Base-by-base conservation (phyloP, 2,329 filamentous ascomycete genomes). In the Escovopsis sp. region DNA sequence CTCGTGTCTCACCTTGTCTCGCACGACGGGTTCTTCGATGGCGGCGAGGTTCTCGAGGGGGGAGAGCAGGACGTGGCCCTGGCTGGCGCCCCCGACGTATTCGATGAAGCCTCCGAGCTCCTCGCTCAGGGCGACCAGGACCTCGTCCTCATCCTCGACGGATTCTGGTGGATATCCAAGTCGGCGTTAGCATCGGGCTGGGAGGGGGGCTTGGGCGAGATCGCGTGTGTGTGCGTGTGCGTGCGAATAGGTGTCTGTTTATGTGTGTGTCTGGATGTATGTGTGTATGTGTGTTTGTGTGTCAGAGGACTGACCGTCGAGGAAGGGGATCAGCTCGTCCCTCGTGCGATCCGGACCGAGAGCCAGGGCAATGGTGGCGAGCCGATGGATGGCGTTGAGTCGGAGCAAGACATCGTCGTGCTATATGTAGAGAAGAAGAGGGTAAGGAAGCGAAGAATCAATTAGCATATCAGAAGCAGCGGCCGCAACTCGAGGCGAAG, bases 371-470 rank as follows among this genome's bases (percentile, higher is more conserved):
- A 98, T 98, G 44, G 90, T 98, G 39, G 90, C 94, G 44, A 98
- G 79, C 54, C 90, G 82, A 66, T 93, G 88, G 59, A 98, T 98
- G 55, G 90, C 90, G 63, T 98, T 98, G 62, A 98, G 74, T 60
- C 90, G 84, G 57, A 98, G 78, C 46, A 96, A 75, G 49, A 98
- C 90, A 70, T 98, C 92, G 60, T 98, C 90, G 63, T 98, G 90
- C 88, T 98, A 53, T 34, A 43, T 35, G 31, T 41, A 35, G 25
- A 15, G 41, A 16, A 34, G 35, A 30, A 4, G 19, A 23, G 19
- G 19, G 9, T 5, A 9, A 23, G 19, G 19, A 23, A 9, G 19
- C 5, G 19, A 9, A 23, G 19, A 9, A 23, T 5, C 5, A 9
- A 9, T 23, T 9, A 23, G 19, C 19, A 33, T 18, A 56, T 51